A percentile compares a stretch with the other conserved stretches of the same genome.
Conservation (phyloP, 441 rosid genomes). For the Populus hybrid region DNA sequence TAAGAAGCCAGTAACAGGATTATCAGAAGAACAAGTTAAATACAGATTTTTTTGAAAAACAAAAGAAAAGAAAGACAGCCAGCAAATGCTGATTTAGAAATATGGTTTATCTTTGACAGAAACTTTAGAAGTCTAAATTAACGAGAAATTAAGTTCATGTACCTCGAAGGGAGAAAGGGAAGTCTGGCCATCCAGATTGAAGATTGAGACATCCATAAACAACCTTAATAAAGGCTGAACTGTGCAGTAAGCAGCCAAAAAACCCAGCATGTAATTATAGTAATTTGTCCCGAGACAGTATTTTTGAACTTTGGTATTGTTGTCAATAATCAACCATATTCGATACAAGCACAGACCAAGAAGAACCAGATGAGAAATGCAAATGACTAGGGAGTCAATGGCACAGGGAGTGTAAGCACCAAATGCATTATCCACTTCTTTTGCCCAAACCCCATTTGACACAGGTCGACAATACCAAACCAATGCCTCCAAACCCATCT, state of each 20-base stretch:
- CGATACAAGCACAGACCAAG: constrained; percentile 66
- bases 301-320: constrained; percentile 47
- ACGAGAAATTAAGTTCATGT: not conserved
- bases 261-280: constrained; percentile 54
- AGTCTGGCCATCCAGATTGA: constrained; percentile 53
- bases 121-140: not conserved
- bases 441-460: constrained; percentile 63
- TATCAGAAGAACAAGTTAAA: not conserved
- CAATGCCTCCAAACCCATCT: constrained; percentile 61
- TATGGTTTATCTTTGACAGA: not conserved
- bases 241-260: constrained; percentile 62
- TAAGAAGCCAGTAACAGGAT: not conserved
- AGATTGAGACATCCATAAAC: constrained; percentile 55
- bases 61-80: not conserved
- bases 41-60: not conserved
- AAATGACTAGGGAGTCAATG: constrained; percentile 62
- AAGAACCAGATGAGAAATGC: constrained; percentile 71
- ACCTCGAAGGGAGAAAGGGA: constrained; percentile 87
- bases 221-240: constrained; percentile 75
- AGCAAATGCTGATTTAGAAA: not conserved
- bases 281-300: constrained; percentile 57
- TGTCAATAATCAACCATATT: constrained; percentile 56
- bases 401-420: constrained; percentile 83
- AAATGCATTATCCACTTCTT: constrained; percentile 53
- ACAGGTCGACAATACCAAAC: constrained; percentile 79